These are phyloP conservation scores for Dendrobium nobile DNA, from an alignment of 106 monocot species.

Conservation along the genomic window DNA sequence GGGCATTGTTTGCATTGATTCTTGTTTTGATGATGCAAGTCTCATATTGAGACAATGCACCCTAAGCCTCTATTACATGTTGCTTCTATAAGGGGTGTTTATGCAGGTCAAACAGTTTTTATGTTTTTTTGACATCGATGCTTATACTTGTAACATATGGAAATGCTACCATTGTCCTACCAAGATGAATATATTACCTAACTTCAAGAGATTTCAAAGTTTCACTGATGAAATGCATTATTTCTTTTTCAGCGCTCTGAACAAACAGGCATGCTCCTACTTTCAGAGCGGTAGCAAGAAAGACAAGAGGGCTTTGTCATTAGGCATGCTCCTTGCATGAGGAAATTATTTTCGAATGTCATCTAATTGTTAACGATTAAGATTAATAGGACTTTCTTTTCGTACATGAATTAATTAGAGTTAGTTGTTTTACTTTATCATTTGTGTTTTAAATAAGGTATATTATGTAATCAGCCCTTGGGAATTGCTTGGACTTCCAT, in stretches of 20 bases:
- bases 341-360: not conserved
- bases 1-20: too few species aligned
- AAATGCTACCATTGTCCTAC: not conserved
- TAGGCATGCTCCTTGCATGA: too few species aligned
- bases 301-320: too few species aligned
- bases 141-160: not conserved
- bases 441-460: not conserved
- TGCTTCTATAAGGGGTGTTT: too few species aligned
- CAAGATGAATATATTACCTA: not conserved
- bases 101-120: too few species aligned
- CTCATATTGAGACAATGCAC: too few species aligned
- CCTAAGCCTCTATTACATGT: too few species aligned
- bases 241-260: not conserved
- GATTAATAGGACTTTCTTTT: not conserved
- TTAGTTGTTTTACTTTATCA: slow-evolving; percentile 1
- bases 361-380: not conserved
- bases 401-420: not conserved
- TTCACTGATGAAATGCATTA: not conserved
- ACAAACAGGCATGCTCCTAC: not conserved
- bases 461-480: not conserved
- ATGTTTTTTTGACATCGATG: not conserved
- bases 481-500: not conserved
- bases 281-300: too few species aligned
- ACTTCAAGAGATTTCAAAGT: not conserved
- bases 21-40: too few species aligned